Evolutionary conservation across 2,329 filamentous ascomycete genomes (phyloP).

Genomic region (Colletotrichum zoysiae): DNA sequence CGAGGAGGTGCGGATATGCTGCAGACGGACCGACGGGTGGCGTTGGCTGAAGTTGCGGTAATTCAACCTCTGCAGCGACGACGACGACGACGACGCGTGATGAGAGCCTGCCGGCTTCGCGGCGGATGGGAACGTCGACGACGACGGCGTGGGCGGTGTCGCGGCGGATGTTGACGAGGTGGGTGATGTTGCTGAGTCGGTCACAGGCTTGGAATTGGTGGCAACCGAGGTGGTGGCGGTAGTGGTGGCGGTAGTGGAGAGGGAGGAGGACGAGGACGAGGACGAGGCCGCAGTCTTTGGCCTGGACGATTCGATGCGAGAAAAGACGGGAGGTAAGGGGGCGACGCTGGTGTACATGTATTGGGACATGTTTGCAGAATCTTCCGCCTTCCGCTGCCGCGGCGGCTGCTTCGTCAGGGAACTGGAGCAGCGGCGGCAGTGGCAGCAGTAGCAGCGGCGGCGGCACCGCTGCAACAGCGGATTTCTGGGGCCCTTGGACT

Average conservation of each 20-base stretch:
- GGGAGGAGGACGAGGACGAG: conserved; percentile 5
- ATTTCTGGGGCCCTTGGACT: conserved; percentile 18
- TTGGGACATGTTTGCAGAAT: conserved; percentile 41
- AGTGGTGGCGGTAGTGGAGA: background rate
- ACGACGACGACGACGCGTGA: conserved; percentile 19
- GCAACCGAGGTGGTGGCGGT: background rate
- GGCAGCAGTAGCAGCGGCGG: background rate
- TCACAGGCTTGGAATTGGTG: background rate
- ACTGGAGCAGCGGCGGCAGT: background rate
- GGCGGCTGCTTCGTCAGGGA: conserved; percentile 14
- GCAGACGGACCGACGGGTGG: conserved; percentile 38
- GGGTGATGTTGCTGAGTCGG: conserved; percentile 7
- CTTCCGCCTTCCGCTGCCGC: conserved; percentile 25
- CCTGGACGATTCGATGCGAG: conserved; percentile 30
- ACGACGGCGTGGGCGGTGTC: conserved; percentile 46
- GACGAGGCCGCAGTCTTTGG: conserved; percentile 26
- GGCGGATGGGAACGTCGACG: conserved; percentile 29
- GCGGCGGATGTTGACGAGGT: conserved; percentile 46
- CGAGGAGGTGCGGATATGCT: conserved; percentile 50
- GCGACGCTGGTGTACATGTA: conserved; percentile 43
- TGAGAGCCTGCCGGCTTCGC: conserved; percentile 30
- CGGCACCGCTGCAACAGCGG: background rate
- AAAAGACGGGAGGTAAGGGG: conserved; percentile 41
- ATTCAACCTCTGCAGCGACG: conserved; percentile 14
- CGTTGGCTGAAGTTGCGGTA: conserved; percentile 12